Percentiles rank a stretch among this genome's conserved stretches.
These are phyloP conservation scores for Sambucus nigra DNA, from an alignment of 129 eudicot species.

Conservation along the genomic window DNA sequence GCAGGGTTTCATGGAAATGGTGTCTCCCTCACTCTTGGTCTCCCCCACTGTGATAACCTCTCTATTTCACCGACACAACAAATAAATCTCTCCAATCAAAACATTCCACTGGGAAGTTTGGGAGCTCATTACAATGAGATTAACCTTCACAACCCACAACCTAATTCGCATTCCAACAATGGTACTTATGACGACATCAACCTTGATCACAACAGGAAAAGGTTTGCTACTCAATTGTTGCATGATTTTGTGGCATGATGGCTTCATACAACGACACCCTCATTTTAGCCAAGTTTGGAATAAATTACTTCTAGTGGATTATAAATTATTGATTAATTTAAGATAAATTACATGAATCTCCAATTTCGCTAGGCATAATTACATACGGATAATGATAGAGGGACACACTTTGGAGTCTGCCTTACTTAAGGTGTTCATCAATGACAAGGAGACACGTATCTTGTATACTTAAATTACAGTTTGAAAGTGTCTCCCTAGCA, in stretches of 20 bases:
- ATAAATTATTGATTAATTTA: too few relatives aligned
- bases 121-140: slow-evolving; percentile 12
- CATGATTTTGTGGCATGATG: slow-evolving; percentile 26
- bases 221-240: slow-evolving; percentile 24
- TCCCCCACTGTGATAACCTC: slow-evolving; percentile 33
- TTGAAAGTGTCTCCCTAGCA: too few relatives aligned
- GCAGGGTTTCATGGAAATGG: slow-evolving; percentile 24
- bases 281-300: too few relatives aligned
- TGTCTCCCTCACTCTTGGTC: slow-evolving; percentile 42
- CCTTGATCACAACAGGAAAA: slow-evolving; percentile 19
- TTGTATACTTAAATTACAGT: too few relatives aligned
- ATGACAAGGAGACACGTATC: too few relatives aligned
- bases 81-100: slow-evolving; percentile 11
- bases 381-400: not conserved
- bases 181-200: slow-evolving; percentile 17
- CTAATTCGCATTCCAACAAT: slow-evolving; percentile 12
- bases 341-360: too few relatives aligned
- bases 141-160: slow-evolving; percentile 8
- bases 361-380: not conserved
- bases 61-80: slow-evolving; percentile 18
- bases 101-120: slow-evolving; percentile 6
- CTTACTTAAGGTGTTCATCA: too few relatives aligned
- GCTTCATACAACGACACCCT: not conserved
- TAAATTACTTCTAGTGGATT: too few relatives aligned
- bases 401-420: not conserved